These are phyloP conservation scores for Martiniozyma asiatica DNA, from an alignment of 1,139 yeast species.

Conservation along the genomic window DNA sequence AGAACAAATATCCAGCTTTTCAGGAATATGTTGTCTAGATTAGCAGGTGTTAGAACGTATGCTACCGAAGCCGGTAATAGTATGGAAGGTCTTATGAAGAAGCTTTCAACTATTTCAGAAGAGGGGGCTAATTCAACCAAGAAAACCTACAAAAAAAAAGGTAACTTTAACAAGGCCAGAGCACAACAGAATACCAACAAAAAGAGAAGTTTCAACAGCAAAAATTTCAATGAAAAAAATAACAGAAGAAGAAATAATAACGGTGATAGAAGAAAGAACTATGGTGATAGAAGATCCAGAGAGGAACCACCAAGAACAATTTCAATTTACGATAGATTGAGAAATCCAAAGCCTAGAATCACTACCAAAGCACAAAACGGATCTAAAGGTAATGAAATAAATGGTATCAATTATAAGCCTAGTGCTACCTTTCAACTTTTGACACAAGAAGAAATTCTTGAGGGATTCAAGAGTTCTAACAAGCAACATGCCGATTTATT, in stretches of 20 bases:
- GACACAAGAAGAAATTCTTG: no score
- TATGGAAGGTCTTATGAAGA: conserved; percentile 5
- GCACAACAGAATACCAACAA: not conserved
- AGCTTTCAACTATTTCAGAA: conserved; percentile 1
- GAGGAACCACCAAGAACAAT: conserved; percentile 9
- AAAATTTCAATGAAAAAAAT: not conserved
- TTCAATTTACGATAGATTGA: conserved; percentile 11
- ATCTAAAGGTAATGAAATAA: no score
- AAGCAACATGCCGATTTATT: no score
- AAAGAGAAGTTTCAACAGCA: not conserved
- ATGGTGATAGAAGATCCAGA: no score
- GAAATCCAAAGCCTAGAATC: conserved; percentile 6
- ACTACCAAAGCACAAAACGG: not conserved
- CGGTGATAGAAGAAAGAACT: not conserved
- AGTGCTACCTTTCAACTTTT: no score
- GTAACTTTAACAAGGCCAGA: no score
- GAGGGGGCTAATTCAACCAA: conserved; percentile 1
- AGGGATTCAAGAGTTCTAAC: no score
- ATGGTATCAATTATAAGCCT: no score
- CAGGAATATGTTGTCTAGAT: conserved; percentile 1
- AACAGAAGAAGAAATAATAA: not conserved
- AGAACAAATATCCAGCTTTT: no score
- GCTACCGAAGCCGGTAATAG: conserved; percentile 3
- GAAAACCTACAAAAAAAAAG: conserved; percentile 1
- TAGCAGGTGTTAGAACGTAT: conserved; percentile 3